These are phyloP conservation scores for Maudiozyma saulgeensis DNA, from an alignment of 805 yeast species.

Conservation along the genomic window DNA sequence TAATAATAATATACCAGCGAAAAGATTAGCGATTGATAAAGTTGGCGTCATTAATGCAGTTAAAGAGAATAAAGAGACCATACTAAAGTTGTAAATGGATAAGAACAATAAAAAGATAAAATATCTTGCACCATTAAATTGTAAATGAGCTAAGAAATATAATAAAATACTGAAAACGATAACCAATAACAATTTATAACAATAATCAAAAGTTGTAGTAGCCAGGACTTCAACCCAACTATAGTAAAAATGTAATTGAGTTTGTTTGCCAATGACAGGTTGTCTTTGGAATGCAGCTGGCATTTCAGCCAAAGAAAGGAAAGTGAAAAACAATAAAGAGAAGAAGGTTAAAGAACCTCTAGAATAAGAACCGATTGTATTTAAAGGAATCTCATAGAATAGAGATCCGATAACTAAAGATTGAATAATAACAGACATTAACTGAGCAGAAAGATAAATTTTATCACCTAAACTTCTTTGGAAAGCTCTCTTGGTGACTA, in stretches of 20 bases:
- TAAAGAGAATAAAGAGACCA: conserved; percentile 45
- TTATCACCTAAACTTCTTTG: conserved; percentile 38
- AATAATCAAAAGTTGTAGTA: conserved; percentile 47
- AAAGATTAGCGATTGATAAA: conserved; percentile 48
- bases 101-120: conserved; percentile 41
- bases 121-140: conserved; percentile 40
- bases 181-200: conserved; percentile 39
- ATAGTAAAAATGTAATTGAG: conserved; percentile 52
- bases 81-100: conserved; percentile 35
- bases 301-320: conserved; percentile 50
- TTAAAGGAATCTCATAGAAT: conserved; percentile 36
- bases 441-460: conserved; percentile 33
- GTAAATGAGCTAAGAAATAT: conserved; percentile 46
- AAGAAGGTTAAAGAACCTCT: conserved; percentile 47
- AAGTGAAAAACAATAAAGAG: conserved; percentile 45
- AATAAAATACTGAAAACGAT: conserved; percentile 38
- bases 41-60: conserved; percentile 43
- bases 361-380: conserved; percentile 41
- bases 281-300: conserved; percentile 38
- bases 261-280: conserved; percentile 53
- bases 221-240: conserved; percentile 63
- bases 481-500: conserved; percentile 38
- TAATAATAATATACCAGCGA: conserved; percentile 47
- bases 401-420: conserved; percentile 41
- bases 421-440: conserved; percentile 34